A percentile compares a stretch with the other conserved stretches of the same genome.
phyloP scores from a whole-genome alignment of 2,329 filamentous ascomycete genomes.

The Penicillium olsonii region DNA sequence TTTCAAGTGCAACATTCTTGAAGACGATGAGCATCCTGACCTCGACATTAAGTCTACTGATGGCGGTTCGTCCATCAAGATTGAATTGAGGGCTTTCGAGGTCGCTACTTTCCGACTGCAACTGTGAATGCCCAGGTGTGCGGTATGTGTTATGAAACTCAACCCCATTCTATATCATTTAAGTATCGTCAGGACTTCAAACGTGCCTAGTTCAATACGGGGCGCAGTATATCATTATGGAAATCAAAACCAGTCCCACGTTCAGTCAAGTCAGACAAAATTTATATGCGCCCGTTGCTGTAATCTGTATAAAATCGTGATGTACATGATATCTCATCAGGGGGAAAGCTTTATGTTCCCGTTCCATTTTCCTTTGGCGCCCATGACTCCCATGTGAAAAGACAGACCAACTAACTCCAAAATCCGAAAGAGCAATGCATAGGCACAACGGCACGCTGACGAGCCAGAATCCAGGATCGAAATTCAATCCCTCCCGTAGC shows the following conservation, averaged over 20 bases:
- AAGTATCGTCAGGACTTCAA: not conserved
- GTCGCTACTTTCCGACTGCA: slow-evolving; percentile 76
- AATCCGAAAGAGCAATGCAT: slow-evolving; percentile 3
- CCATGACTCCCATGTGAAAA: slow-evolving; percentile 4
- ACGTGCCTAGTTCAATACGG: no score
- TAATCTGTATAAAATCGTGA: slow-evolving; percentile 8
- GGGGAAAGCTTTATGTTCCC: not conserved
- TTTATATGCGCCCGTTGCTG: slow-evolving; percentile 1
- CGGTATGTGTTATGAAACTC: not conserved
- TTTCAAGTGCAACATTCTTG: slow-evolving; percentile 81
- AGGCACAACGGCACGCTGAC: slow-evolving; percentile 1
- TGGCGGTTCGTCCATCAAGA: slow-evolving; percentile 51
- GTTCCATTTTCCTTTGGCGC: slow-evolving; percentile 6
- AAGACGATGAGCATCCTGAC: slow-evolving; percentile 74
- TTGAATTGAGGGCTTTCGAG: slow-evolving; percentile 78
- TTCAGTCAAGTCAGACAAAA: not conserved
- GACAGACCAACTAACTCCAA: slow-evolving; percentile 11
- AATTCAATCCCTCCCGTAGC: slow-evolving; percentile 44
- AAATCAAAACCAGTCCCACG: not conserved
- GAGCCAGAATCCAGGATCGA: not conserved
- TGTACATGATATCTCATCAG: slow-evolving; percentile 14
- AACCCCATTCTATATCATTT: no score
- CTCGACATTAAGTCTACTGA: slow-evolving; percentile 51
- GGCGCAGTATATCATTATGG: no score
- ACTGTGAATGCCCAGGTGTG: slow-evolving; percentile 38